phyloP scores from a whole-genome alignment of 2,329 filamentous ascomycete genomes.

The Emergomyces orientalis region DNA sequence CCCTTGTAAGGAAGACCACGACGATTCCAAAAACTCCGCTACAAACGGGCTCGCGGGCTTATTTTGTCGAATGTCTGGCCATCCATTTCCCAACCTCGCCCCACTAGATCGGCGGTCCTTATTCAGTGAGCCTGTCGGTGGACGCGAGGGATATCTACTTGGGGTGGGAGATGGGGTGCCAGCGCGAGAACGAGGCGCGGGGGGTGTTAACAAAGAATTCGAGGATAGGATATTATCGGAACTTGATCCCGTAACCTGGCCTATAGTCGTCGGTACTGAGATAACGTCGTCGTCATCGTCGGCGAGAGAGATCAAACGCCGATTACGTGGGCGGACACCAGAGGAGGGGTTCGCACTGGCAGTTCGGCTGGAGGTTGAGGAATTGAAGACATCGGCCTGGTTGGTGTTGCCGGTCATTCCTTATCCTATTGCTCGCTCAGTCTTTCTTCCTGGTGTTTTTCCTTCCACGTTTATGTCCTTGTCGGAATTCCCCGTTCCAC shows the following conservation, averaged over 20 bases:
- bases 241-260: conserved; percentile 19
- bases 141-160: conserved; percentile 22
- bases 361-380: conserved; percentile 26
- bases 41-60: conserved; percentile 9
- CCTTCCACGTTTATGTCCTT: not conserved
- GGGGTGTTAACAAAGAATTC: conserved; percentile 25
- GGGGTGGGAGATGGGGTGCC: conserved; percentile 33
- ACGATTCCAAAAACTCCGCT: conserved; percentile 35
- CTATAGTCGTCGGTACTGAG: conserved; percentile 8
- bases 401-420: conserved; percentile 37
- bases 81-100: not conserved
- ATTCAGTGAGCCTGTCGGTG: not conserved
- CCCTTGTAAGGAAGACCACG: conserved; percentile 42
- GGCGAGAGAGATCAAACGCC: conserved; percentile 34
- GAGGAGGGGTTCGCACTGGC: conserved; percentile 26
- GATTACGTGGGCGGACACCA: conserved; percentile 36
- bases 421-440: conserved; percentile 10
- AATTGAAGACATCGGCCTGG: conserved; percentile 29
- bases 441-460: not conserved
- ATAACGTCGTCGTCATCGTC: conserved; percentile 27
- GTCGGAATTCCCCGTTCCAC: not conserved
- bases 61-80: conserved; percentile 1
- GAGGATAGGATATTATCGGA: conserved; percentile 17
- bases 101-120: conserved; percentile 1
- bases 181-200: conserved; percentile 28